phyloP scores from a whole-genome alignment of 2,329 filamentous ascomycete species.

The Septoria linicola region DNA sequence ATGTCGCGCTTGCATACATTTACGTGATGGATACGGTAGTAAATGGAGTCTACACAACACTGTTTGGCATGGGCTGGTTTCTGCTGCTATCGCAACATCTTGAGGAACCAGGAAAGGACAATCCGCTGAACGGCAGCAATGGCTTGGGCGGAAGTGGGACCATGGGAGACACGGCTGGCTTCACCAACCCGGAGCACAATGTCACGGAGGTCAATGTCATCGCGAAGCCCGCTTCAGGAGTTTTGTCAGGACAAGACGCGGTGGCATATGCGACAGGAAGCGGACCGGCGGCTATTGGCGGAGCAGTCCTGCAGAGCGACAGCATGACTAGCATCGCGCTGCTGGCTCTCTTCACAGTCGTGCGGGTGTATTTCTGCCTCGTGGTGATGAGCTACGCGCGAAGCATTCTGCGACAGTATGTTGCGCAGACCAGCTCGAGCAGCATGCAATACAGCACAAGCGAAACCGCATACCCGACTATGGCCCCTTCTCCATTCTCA shows the following conservation, averaged over 20 bases:
- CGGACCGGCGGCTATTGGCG: constrained; percentile 51
- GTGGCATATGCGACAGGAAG: constrained; percentile 47
- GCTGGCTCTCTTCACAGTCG: constrained; percentile 69
- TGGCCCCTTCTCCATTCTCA: constrained; percentile 68
- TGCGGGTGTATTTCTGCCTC: constrained; percentile 80
- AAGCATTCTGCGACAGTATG: constrained; percentile 69
- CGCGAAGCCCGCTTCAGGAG: constrained; percentile 48
- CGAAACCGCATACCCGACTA: constrained; percentile 43
- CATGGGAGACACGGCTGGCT: constrained; percentile 63
- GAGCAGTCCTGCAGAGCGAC: constrained; percentile 64
- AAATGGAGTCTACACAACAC: constrained; percentile 77
- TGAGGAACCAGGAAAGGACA: constrained; percentile 38
- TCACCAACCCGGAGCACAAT: constrained; percentile 61
- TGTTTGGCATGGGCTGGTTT: constrained; percentile 86
- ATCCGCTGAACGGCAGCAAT: constrained; percentile 43
- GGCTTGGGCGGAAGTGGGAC: constrained; percentile 50
- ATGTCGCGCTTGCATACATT: constrained; percentile 77
- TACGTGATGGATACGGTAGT: constrained; percentile 80
- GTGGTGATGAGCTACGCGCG: constrained; percentile 82
- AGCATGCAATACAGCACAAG: constrained; percentile 36
- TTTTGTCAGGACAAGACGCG: constrained; percentile 53
- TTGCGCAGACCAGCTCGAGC: constrained; percentile 41
- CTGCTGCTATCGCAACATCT: constrained; percentile 64
- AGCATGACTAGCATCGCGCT: constrained; percentile 74
- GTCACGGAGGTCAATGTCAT: constrained; percentile 58